Evolutionary conservation across 1,284 basidiomycete genomes (phyloP).

Genomic region (Naganishia cerealis): DNA sequence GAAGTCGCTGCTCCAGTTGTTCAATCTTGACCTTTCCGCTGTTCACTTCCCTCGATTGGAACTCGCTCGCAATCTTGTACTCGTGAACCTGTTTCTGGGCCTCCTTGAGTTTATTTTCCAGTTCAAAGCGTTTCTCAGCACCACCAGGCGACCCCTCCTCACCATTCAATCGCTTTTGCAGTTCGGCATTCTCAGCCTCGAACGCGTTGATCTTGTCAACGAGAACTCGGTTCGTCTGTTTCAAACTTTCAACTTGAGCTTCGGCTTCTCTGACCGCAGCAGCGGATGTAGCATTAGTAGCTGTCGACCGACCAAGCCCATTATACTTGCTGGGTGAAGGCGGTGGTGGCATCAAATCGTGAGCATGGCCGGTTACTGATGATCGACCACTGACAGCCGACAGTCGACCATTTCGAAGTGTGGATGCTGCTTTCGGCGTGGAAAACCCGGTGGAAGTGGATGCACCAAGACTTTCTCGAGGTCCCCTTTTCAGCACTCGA

Average conservation of each 20-base stretch:
- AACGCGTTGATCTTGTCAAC: slow-evolving; percentile 58
- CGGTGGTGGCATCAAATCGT: slow-evolving; percentile 54
- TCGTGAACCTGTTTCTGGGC: slow-evolving; percentile 32
- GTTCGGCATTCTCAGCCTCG: slow-evolving; percentile 50
- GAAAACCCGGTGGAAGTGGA: slow-evolving; percentile 35
- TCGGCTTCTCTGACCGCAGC: slow-evolving; percentile 22
- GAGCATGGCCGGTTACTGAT: slow-evolving; percentile 40
- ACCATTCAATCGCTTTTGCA: slow-evolving; percentile 38
- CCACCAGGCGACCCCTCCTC: not conserved
- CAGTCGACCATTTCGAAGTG: slow-evolving; percentile 29
- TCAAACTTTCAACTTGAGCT: slow-evolving; percentile 16
- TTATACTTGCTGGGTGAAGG: slow-evolving; percentile 49
- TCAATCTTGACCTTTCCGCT: slow-evolving; percentile 39
- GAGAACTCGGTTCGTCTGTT: slow-evolving; percentile 45
- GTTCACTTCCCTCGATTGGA: slow-evolving; percentile 32
- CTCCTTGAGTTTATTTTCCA: slow-evolving; percentile 28
- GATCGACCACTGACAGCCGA: slow-evolving; percentile 32
- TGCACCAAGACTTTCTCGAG: slow-evolving; percentile 48
- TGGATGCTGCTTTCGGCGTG: slow-evolving; percentile 45
- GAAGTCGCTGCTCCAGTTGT: slow-evolving; percentile 43
- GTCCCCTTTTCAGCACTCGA: slow-evolving; percentile 31
- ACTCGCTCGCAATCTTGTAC: slow-evolving; percentile 31
- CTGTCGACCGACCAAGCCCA: slow-evolving; percentile 33
- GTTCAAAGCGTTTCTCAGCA: slow-evolving; percentile 10
- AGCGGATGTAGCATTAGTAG: slow-evolving; percentile 1